These are phyloP conservation scores for Scolecobasidium constrictum DNA, from an alignment of 2,329 filamentous ascomycete species.

Conservation along the genomic window DNA sequence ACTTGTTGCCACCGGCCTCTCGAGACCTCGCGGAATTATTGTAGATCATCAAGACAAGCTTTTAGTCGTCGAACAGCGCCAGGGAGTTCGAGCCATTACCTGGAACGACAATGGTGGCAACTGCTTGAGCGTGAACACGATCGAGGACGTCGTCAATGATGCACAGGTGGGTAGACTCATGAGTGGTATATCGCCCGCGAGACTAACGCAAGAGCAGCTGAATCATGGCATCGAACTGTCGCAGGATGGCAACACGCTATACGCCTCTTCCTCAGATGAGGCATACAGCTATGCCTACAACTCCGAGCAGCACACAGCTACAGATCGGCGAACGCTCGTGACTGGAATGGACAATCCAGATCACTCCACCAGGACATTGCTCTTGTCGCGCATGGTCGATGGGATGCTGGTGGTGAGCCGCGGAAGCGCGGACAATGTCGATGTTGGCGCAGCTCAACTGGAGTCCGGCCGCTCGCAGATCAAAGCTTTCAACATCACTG, in stretches of 20 bases:
- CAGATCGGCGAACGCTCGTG: constrained; percentile 43
- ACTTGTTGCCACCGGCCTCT: constrained; percentile 27
- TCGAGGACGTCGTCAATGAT: constrained; percentile 18
- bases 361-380: constrained; percentile 56
- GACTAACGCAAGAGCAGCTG: constrained; percentile 19
- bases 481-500: constrained; percentile 47
- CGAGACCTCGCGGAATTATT: constrained; percentile 26
- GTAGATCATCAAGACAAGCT: constrained; percentile 30
- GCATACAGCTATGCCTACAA: constrained; percentile 59
- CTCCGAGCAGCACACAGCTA: constrained; percentile 33
- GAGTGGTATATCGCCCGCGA: background rate
- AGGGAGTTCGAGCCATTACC: constrained; percentile 28
- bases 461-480: constrained; percentile 54
- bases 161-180: constrained; percentile 6
- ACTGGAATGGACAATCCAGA: constrained; percentile 48
- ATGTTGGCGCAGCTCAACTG: constrained; percentile 40
- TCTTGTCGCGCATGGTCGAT: constrained; percentile 45
- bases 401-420: constrained; percentile 54
- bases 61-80: constrained; percentile 27
- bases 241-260: constrained; percentile 37
- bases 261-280: constrained; percentile 44
- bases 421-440: constrained; percentile 54
- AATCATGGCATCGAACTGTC: constrained; percentile 44
- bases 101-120: constrained; percentile 22
- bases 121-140: constrained; percentile 15